These are phyloP conservation scores for Rutstroemia sp. DNA, from an alignment of 2,329 filamentous ascomycete genomes.

Conservation along the genomic window DNA sequence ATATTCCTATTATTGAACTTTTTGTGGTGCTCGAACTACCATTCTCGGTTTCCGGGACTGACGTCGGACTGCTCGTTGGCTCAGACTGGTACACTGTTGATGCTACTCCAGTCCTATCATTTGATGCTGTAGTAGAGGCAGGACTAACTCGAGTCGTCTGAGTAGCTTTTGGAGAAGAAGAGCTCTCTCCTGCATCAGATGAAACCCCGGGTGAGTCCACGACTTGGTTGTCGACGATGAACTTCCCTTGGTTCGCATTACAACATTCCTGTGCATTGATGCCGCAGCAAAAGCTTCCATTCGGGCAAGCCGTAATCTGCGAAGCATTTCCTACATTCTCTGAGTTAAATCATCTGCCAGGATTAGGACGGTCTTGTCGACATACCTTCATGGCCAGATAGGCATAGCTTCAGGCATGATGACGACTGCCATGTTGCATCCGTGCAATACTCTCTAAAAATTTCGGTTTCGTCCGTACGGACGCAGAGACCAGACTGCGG, in stretches of 20 bases:
- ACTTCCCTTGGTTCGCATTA: not conserved
- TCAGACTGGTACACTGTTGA: too few species aligned
- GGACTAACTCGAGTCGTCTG: too few species aligned
- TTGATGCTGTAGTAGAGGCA: too few species aligned
- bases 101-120: too few species aligned
- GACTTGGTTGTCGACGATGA: conserved; percentile 2
- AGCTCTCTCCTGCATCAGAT: too few species aligned
- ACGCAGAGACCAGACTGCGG: not conserved
- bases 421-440: conserved; percentile 6
- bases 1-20: too few species aligned
- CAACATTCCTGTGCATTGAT: not conserved
- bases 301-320: not conserved
- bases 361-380: not conserved
- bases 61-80: too few species aligned
- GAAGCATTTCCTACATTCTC: not conserved
- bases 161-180: too few species aligned
- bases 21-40: too few species aligned
- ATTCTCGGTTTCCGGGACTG: too few species aligned
- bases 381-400: not conserved
- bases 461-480: not conserved
- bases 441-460: conserved; percentile 3
- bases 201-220: not conserved
- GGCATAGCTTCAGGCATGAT: not conserved
- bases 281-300: conserved; percentile 8
- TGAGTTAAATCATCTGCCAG: too few species aligned